Evolutionary conservation across 2,329 filamentous ascomycete species (phyloP), one percentile per base, ranked within the genome.

Genomic region (Trichophyton schoenleinii): DNA sequence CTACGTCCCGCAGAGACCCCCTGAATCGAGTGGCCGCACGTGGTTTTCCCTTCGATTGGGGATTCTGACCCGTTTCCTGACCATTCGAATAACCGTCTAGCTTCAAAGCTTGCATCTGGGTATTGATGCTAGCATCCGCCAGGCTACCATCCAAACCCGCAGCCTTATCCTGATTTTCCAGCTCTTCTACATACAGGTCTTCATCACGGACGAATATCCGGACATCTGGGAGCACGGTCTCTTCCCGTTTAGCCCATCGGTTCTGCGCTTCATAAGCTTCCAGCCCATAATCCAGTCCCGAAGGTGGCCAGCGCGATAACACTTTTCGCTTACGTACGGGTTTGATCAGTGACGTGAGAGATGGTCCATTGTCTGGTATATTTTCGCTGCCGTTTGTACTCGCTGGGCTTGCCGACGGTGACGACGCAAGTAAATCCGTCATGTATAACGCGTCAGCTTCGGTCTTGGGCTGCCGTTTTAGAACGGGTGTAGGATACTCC

Each of bases 241-340:
- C 28, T 25, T 57, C 46, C 9, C 34, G 25, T 11, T 61, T 38
- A 28, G 3, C n/a, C 49, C 49, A 55, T 20, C 49, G 34, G n/a
- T 55, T 34, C 49, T n/a, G 6, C 15, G 53, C 15, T 57, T 57
- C 41, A 36, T 52, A 36, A 8, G 44, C 22, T 41, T 36, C 48
- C 3, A 42, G 41, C 57, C 69, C 69, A 38, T 74, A 72, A 61
- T 75, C 72, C 1, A 74, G 61, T 0, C 73, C 73, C 59, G 70
- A 71, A 0, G 74, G 73, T 13, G 73, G 74, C 73, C 74, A 75
- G 18, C 74, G 68, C 5, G 70, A 71, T 52, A 75, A 66, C 1
- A 70, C 68, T 60, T 74, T 75, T 42, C 73, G 67, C 7, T 71
- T 70, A 3, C 71, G 73, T 13, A 68, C 49, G 9, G 64, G 58